Percentiles rank a stretch among this genome's conserved stretches.
These are phyloP conservation scores for Pseudocercospora crystallina DNA, from an alignment of 2,329 filamentous ascomycete species.

Conservation along the genomic window DNA sequence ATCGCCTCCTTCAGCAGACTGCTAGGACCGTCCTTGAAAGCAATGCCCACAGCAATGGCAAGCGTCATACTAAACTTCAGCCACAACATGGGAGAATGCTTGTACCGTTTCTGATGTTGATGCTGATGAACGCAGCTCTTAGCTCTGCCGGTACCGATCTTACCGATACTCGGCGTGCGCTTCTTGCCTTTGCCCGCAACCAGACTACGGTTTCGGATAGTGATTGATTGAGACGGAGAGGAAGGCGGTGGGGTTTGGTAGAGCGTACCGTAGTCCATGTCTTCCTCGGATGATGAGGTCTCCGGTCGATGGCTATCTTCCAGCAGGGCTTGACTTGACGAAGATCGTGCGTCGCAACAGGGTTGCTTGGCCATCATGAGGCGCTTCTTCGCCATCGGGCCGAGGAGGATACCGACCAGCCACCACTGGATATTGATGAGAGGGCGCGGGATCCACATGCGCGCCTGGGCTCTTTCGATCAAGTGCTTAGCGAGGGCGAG, in stretches of 20 bases:
- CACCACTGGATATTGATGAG: constrained; percentile 37
- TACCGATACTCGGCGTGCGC: constrained; percentile 16
- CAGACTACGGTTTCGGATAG: constrained; percentile 8
- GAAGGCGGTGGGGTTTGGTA: constrained; percentile 22
- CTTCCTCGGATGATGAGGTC: constrained; percentile 3
- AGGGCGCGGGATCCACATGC: constrained; percentile 30
- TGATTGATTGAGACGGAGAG: constrained; percentile 4
- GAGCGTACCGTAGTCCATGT: constrained; percentile 28
- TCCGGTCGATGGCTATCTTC: background rate
- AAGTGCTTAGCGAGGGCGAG: constrained; percentile 33
- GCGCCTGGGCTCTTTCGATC: constrained; percentile 29
- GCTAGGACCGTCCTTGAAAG: constrained; percentile 48
- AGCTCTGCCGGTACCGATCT: constrained; percentile 9
- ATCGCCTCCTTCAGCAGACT: constrained; percentile 35
- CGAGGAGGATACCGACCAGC: constrained; percentile 33
- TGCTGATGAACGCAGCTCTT: constrained; percentile 16
- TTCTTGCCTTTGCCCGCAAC: constrained; percentile 30
- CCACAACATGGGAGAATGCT: constrained; percentile 44
- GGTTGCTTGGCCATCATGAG: constrained; percentile 15
- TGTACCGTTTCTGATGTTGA: constrained; percentile 8
- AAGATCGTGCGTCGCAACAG: background rate
- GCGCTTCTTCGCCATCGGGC: constrained; percentile 38
- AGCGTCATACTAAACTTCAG: constrained; percentile 50
- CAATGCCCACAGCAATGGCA: constrained; percentile 49
- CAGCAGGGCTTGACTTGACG: constrained; percentile 9